These are phyloP conservation scores for Physaria fendleri DNA, from an alignment of 345 rosid species.

Conservation along the genomic window DNA sequence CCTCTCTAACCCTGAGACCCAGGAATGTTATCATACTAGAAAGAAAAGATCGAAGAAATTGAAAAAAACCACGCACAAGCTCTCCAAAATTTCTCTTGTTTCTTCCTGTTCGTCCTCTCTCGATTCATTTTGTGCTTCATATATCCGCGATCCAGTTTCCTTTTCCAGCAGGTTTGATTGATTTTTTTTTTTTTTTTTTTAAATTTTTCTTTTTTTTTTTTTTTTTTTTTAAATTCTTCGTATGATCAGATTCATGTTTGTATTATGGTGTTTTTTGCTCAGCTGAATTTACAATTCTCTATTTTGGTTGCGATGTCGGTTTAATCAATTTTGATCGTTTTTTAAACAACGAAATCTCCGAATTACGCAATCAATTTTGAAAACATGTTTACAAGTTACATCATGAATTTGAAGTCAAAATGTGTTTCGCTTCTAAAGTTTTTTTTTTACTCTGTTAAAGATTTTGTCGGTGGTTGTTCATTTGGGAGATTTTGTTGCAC, in stretches of 20 bases:
- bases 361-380: neutral
- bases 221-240: too few species aligned
- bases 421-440: neutral
- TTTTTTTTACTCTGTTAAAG: neutral
- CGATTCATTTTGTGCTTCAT: neutral
- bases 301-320: neutral
- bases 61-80: neutral
- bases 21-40: neutral
- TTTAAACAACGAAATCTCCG: neutral
- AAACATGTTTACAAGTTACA: neutral
- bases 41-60: neutral
- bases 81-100: conserved; percentile 1
- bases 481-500: neutral
- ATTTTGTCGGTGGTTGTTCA: neutral
- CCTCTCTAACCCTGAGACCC: neutral
- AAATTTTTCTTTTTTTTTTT: too few species aligned
- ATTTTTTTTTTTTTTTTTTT: too few species aligned
- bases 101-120: neutral
- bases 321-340: neutral
- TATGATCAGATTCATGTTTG: neutral
- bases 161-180: conserved; percentile 12
- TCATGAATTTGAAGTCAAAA: neutral
- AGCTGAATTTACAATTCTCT: neutral
- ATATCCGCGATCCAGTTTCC: conserved; percentile 14
- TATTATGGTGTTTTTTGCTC: neutral